These are phyloP conservation scores for Fragaria vesca DNA, from an alignment of 306 rosid genomes.

Conservation along the genomic window DNA sequence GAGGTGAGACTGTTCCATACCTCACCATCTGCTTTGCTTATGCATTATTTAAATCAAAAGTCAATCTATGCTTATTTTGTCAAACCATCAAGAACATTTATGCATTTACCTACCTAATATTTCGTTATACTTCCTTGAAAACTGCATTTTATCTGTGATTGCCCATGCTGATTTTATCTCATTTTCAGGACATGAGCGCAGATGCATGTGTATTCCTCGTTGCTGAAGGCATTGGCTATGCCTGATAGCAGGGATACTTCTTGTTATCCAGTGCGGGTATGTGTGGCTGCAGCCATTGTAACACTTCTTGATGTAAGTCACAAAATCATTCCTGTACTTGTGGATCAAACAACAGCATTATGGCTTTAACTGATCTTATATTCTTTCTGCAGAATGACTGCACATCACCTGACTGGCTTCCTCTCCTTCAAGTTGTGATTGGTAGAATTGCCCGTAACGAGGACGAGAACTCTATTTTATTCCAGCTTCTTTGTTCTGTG, in stretches of 20 bases:
- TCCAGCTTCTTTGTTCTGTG: slow-evolving; percentile 75
- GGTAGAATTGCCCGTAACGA: slow-evolving; percentile 55
- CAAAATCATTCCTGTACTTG: slow-evolving; percentile 24
- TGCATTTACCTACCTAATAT: slow-evolving; percentile 2
- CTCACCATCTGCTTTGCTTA: slow-evolving; percentile 21
- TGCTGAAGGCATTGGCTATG: slow-evolving; percentile 71
- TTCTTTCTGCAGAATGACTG: slow-evolving; percentile 71
- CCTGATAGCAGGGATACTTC: slow-evolving; percentile 56
- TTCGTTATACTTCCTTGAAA: slow-evolving; percentile 1
- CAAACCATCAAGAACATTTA: neutral
- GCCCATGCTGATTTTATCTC: neutral
- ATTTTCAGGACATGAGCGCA: slow-evolving; percentile 71
- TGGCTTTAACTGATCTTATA: slow-evolving; percentile 27
- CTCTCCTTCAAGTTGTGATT: slow-evolving; percentile 75
- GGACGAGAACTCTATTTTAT: slow-evolving; percentile 62
- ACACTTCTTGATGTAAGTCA: slow-evolving; percentile 72
- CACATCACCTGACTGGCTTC: slow-evolving; percentile 83
- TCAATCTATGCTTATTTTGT: neutral
- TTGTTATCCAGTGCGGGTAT: slow-evolving; percentile 81
- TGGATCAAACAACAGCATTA: slow-evolving; percentile 13
- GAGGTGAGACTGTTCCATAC: slow-evolving; percentile 53
- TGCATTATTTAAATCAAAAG: neutral
- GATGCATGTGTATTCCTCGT: slow-evolving; percentile 59
- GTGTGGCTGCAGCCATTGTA: slow-evolving; percentile 83
- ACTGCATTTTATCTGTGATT: slow-evolving; percentile 6